Evolutionary conservation across 179 eudicot genomes (phyloP).

Genomic region (Carnegiea gigantea): DNA sequence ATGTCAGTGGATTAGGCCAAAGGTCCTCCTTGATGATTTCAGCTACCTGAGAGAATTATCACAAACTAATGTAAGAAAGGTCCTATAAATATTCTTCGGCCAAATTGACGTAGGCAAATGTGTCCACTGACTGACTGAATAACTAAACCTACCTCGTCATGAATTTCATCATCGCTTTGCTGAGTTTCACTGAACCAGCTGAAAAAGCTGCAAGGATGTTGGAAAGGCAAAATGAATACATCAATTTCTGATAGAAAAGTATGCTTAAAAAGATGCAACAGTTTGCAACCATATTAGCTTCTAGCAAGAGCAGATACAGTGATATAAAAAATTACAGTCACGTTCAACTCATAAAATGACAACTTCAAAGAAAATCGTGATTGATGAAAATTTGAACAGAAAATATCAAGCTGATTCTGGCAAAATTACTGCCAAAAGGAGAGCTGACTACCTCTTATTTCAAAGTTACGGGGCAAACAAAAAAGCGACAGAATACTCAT

Average conservation of each 20-base stretch:
- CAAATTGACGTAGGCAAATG: not conserved
- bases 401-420: not conserved
- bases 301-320: too few relatives aligned
- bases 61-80: conserved; percentile 6
- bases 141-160: conserved; percentile 61
- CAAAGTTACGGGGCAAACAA: not conserved
- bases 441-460: not conserved
- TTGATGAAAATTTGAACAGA: not conserved
- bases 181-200: conserved; percentile 76
- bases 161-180: conserved; percentile 48
- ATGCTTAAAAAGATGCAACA: not conserved
- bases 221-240: not conserved
- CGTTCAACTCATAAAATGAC: not conserved
- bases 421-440: not conserved
- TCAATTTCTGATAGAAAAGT: too few relatives aligned
- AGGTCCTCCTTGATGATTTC: conserved; percentile 95
- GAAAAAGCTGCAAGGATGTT: conserved; percentile 68
- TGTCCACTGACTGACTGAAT: conserved; percentile 10
- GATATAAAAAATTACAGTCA: too few relatives aligned
- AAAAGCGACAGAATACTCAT: too few relatives aligned
- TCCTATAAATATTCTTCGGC: not conserved
- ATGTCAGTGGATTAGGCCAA: conserved; percentile 91
- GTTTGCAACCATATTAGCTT: too few relatives aligned
- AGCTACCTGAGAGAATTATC: conserved; percentile 60
- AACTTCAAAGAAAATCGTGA: not conserved